Evolutionary conservation across 306 rosid genomes (phyloP).

Genomic region (Echinosophora koreensis): DNA sequence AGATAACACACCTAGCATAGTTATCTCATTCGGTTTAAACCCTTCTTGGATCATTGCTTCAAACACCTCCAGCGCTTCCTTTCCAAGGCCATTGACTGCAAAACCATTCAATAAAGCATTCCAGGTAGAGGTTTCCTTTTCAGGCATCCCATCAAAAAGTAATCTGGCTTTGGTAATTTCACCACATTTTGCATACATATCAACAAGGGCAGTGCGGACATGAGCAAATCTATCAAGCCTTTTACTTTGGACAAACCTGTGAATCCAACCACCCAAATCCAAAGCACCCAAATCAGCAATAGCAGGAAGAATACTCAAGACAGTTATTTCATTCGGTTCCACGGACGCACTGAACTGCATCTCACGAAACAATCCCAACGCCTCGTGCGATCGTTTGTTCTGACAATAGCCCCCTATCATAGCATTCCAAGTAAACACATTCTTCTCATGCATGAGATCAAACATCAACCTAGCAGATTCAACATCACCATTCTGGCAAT

Average conservation of each 20-base stretch:
- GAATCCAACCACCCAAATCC: conserved; percentile 73
- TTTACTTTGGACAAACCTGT: conserved; percentile 56
- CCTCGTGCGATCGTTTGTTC: conserved; percentile 60
- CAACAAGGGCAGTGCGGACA: conserved; percentile 65
- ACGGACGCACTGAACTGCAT: conserved; percentile 51
- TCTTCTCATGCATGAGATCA: conserved; percentile 71
- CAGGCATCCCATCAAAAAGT: conserved; percentile 56
- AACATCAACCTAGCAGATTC: conserved; percentile 64
- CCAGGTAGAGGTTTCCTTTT: conserved; percentile 68
- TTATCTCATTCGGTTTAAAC: conserved; percentile 58
- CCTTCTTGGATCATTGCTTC: conserved; percentile 54
- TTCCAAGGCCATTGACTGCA: conserved; percentile 72
- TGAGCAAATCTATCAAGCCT: conserved; percentile 53
- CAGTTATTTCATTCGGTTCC: conserved; percentile 71
- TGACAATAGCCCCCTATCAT: conserved; percentile 80
- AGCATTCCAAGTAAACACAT: conserved; percentile 70
- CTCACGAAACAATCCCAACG: conserved; percentile 64
- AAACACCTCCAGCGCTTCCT: conserved; percentile 69
- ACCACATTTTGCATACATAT: conserved; percentile 85
- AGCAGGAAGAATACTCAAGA: conserved; percentile 76
- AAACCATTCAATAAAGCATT: conserved; percentile 82
- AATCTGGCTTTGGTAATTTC: conserved; percentile 59
- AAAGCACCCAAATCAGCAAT: conserved; percentile 73
- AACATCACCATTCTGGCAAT: conserved; percentile 59
- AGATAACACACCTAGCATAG: conserved; percentile 67